Conservation (phyloP, 495 filamentous ascomycete species). For the Copromyces sp. region DNA sequence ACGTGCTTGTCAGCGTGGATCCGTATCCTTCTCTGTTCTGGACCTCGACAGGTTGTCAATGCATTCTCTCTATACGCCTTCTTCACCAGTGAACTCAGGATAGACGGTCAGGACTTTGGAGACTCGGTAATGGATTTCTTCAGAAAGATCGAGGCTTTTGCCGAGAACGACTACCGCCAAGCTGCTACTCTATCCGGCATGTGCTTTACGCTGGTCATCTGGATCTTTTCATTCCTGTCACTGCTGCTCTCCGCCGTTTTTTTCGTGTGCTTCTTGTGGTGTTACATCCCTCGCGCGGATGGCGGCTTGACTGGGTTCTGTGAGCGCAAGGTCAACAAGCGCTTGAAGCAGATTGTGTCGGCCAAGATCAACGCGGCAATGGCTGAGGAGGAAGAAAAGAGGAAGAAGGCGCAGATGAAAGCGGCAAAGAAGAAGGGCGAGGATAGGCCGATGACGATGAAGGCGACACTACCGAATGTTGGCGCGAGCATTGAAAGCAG, state of each 20-base stretch:
- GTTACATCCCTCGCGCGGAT: conserved; percentile 70
- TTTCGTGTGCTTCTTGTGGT: conserved; percentile 82
- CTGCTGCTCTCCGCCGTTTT: conserved; percentile 61
- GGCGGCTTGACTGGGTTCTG: conserved; percentile 78
- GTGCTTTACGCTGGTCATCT: conserved; percentile 84
- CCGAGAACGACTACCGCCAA: conserved; percentile 58
- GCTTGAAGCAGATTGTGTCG: conserved; percentile 69
- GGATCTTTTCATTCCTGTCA: conserved; percentile 70
- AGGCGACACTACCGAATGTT: conserved; percentile 49
- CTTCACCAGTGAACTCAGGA: conserved; percentile 59
- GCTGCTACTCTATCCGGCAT: conserved; percentile 77
- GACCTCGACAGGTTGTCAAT: conserved; percentile 83
- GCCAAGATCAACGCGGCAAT: conserved; percentile 78
- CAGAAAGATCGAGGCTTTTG: conserved; percentile 62
- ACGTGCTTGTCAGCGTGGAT: conserved; percentile 52
- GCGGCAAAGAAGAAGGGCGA: conserved; percentile 45
- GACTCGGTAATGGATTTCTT: conserved; percentile 54
- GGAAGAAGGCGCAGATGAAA: conserved; percentile 46
- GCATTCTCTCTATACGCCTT: conserved; percentile 71
- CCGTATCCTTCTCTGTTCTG: conserved; percentile 77
- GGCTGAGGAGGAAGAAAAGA: conserved; percentile 55
- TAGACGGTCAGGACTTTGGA: conserved; percentile 46
- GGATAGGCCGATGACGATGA: conserved; percentile 40
- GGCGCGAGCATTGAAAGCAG: conserved; percentile 4
- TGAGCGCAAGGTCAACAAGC: conserved; percentile 73